These are phyloP conservation scores for Lipomyces starkeyi DNA, from an alignment of 805 yeast genomes.

Conservation along the genomic window DNA sequence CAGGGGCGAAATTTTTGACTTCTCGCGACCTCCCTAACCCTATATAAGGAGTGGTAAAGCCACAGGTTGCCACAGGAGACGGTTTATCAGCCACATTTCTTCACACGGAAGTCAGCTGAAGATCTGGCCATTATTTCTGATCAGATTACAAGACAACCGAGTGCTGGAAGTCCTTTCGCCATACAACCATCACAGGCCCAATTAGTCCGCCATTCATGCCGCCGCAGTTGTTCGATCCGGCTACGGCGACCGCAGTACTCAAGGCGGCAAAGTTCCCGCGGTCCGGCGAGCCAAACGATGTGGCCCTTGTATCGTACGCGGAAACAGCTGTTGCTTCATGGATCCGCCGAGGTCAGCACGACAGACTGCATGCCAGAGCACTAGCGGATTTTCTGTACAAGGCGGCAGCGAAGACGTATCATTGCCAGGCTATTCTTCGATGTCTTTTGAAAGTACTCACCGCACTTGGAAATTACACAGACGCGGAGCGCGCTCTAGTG, in stretches of 20 bases:
- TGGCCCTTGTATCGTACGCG: conserved; percentile 28
- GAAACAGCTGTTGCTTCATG: conserved; percentile 26
- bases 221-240: conserved; percentile 33
- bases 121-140: too few species aligned
- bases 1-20: background rate
- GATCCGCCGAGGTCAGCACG: conserved; percentile 26
- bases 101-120: too few species aligned
- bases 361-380: conserved; percentile 30
- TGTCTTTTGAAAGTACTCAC: conserved; percentile 27
- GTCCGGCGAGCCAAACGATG: conserved; percentile 35
- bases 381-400: conserved; percentile 34
- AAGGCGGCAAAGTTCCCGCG: conserved; percentile 30
- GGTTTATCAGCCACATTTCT: too few species aligned
- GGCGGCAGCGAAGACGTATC: conserved; percentile 36
- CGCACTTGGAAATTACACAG: conserved; percentile 30
- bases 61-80: background rate
- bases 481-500: conserved; percentile 31
- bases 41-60: background rate
- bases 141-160: background rate
- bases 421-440: conserved; percentile 31
- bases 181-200: background rate
- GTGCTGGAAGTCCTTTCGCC: background rate
- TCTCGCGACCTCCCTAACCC: background rate
- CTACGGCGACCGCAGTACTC: conserved; percentile 27
- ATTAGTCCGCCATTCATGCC: conserved; percentile 10